These are phyloP conservation scores for Populus ilicifolia DNA, from an alignment of 345 rosid genomes.

Conservation along the genomic window DNA sequence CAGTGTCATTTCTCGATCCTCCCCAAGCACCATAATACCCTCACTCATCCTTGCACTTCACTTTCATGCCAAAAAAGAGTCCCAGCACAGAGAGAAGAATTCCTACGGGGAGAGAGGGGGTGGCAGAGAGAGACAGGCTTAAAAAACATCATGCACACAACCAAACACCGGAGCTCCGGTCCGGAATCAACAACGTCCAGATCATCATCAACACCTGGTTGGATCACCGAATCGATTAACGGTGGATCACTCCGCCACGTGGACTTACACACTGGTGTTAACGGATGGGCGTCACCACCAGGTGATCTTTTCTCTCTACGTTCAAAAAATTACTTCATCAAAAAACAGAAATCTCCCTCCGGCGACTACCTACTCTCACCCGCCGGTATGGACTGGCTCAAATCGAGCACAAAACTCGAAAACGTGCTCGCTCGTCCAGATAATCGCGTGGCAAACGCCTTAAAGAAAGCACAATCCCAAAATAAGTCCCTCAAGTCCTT, in stretches of 20 bases:
- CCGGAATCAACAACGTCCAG: constrained; percentile 24
- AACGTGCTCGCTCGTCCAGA: constrained; percentile 75
- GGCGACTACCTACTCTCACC: constrained; percentile 75
- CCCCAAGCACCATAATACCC: background rate
- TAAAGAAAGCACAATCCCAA: constrained; percentile 48
- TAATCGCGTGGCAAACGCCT: constrained; percentile 69
- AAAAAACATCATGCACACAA: constrained; percentile 42
- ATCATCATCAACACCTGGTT: constrained; percentile 33
- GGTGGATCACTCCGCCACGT: constrained; percentile 80
- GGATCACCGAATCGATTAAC: constrained; percentile 59
- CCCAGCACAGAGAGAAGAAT: background rate
- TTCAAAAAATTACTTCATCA: constrained; percentile 48
- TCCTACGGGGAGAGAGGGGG: background rate
- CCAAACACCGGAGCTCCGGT: constrained; percentile 39
- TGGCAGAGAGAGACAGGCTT: no score
- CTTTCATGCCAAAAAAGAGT: background rate
- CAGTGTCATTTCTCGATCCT: background rate
- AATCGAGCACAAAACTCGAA: constrained; percentile 55
- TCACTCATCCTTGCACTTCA: background rate
- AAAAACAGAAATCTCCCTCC: constrained; percentile 57
- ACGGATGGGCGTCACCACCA: constrained; percentile 97
- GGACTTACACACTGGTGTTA: constrained; percentile 60
- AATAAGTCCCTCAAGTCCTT: constrained; percentile 65
- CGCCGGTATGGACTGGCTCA: constrained; percentile 90
- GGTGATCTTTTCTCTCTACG: constrained; percentile 76